phyloP scores from a whole-genome alignment of 2,329 filamentous ascomycete species.

The Alternaria gaisen region DNA sequence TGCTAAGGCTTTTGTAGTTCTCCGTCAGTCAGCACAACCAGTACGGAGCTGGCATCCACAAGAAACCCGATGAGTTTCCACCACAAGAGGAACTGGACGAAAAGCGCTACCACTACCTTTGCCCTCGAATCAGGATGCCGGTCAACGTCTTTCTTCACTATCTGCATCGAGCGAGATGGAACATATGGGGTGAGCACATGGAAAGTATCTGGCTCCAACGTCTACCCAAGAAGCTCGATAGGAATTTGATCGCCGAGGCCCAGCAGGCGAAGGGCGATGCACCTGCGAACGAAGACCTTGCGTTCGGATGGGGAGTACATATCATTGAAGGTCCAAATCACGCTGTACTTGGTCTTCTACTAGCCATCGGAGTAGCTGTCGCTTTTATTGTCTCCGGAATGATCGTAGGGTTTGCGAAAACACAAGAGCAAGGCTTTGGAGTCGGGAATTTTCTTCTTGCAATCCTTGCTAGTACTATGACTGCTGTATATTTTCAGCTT shows the following conservation, averaged over 20 bases:
- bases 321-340: neutral
- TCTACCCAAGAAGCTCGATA: too few species aligned
- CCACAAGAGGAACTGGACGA: slow-evolving; percentile 17
- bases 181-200: neutral
- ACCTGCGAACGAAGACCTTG: neutral
- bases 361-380: neutral
- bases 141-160: slow-evolving; percentile 22
- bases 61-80: neutral
- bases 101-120: slow-evolving; percentile 17
- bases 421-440: neutral
- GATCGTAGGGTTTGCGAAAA: neutral
- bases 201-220: neutral
- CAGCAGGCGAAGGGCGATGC: too few species aligned
- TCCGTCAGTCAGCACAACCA: too few species aligned
- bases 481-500: neutral
- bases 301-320: neutral
- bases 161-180: slow-evolving; percentile 16
- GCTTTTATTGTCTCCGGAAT: neutral
- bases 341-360: neutral
- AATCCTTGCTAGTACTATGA: neutral
- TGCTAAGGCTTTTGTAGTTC: too few species aligned
- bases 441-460: neutral
- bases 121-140: slow-evolving; percentile 14
- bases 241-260: too few species aligned
- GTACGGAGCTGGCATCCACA: neutral